Base-by-base conservation (phyloP, 148 eudicot species). In the Amaranthus cruentus region DNA sequence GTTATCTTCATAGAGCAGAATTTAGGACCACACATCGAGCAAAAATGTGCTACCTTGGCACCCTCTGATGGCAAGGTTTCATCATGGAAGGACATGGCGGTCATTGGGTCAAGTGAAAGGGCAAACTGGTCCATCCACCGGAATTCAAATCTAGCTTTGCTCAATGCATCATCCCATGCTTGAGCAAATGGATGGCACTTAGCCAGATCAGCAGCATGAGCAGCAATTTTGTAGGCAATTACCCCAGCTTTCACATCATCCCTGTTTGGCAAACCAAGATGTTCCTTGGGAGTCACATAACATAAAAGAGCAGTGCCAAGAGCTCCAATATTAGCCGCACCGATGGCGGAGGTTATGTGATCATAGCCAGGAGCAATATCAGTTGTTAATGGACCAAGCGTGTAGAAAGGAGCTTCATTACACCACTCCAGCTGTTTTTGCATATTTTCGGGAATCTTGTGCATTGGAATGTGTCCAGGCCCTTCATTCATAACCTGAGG, bases 21-120 rank as follows among this genome's bases (percentile, higher is more conserved):
- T 83, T 95, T 95, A 15, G 98, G 98, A 50, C 98, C 98, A 65
- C 98, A 95, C 98, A 95, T 95, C 4, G 98, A 95, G 84, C 98
- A 95, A 82, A 95, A 95, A 79, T 95, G 98, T 3, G 98, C 98
- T 38, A 95, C 98, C 76, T 95, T 95, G 10, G 98, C 98, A 53
- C 98, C 98, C 67, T 95, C 98, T 4, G 98, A 69, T 14, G 98
- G 98, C 69, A 95, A 75, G 18, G 97, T 91, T 74, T 95, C 98
- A 56, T 95, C 98, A 80, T 95, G 98, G 75, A 88, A 95, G 12
- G 98, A 86, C 93, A 92, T 90, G 66, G 98, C 98, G 55, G 98
- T 95, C 90, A 86, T 85, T 44, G 98, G 98, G 81, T 95, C 98
- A 77, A 95, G 79, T 38, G 98, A 90, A 61, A 95, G 70, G 49